Base-by-base conservation (phyloP, 1,284 basidiomycete species). In the Cutaneotrichosporon curvatum region DNA sequence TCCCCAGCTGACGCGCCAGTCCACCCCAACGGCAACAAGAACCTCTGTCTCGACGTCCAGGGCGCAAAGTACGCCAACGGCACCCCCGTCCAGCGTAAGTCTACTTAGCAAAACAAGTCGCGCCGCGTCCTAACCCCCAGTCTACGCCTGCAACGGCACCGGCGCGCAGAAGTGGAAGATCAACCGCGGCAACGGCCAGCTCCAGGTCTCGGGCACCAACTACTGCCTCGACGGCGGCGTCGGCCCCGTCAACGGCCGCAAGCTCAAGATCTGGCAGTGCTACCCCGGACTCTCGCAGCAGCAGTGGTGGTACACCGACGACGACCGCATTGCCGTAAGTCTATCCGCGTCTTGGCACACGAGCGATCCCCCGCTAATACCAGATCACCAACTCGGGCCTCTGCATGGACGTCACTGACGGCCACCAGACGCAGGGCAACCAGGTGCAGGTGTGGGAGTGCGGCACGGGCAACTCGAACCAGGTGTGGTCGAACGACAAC, bases 151-250 rank as follows among this genome's bases (percentile, higher is more conserved):
- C 55, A 57, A 53, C 47, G 51, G 47, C 55, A 40, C 51, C 6
- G 23, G 14, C 9, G 51, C 55, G 4, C 55, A 57, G 43, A 37
- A 46, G 30, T 51, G 38, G n/a, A 35, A 38, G 40, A 35, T 51
- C 46, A 40, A 41, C 28, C 40, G 36, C 34, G 46, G 40, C 41
- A 34, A 42, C 46, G 37, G 37, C 40, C 43, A 43, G 38, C 19
- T 59, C 45, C 43, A 52, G 40, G 51, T 62, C 41, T 43, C 48
- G 0, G 56, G 55, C 37, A 53, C 51, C 46, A 59, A 67, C 58
- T 63, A 53, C 46, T 66, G 64, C 48, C 52, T 63, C 23, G 63
- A 65, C 46, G 58, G 61, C n/a, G 54, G 56, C 25, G 35, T 34
- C 40, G 34, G 44, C 43, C 53, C 59, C 19, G 35, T 25, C 8